A percentile compares a stretch with the other conserved stretches of the same genome.
These are phyloP conservation scores for Ganoderma meredithae DNA, from an alignment of 1,284 basidiomycete genomes.

Conservation along the genomic window DNA sequence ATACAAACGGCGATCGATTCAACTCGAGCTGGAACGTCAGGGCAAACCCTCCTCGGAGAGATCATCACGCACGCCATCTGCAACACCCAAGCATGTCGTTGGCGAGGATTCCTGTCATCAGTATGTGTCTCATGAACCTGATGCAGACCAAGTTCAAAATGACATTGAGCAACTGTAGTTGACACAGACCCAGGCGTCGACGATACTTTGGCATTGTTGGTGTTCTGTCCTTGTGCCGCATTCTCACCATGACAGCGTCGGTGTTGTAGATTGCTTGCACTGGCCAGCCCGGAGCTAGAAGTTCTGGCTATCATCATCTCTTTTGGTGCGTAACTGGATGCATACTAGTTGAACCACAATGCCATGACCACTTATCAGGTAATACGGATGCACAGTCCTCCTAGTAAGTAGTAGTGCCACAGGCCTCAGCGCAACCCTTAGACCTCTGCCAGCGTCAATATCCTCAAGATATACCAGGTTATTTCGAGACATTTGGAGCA, in stretches of 20 bases:
- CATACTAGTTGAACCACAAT: not conserved
- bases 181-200: constrained; percentile 93
- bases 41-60: not conserved
- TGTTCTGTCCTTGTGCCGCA: not conserved
- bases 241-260: constrained; percentile 22
- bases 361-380: constrained; percentile 48
- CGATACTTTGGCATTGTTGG: constrained; percentile 80
- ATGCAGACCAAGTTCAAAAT: not conserved
- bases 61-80: not conserved
- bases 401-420: constrained; percentile 53
- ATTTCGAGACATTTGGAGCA: constrained; percentile 70
- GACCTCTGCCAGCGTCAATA: constrained; percentile 62
- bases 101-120: constrained; percentile 56
- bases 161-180: constrained; percentile 51
- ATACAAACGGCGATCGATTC: not conserved
- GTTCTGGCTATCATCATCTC: constrained; percentile 81
- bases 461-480: constrained; percentile 81
- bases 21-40: not conserved
- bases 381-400: constrained; percentile 74
- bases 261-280: constrained; percentile 61
- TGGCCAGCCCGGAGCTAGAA: constrained; percentile 80
- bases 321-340: constrained; percentile 62
- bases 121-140: constrained; percentile 40
- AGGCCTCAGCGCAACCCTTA: too few species aligned
- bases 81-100: not conserved